Evolutionary conservation across 345 rosid species (phyloP), one percentile per base, ranked within the genome.

Genomic region (Boechera retrofracta): DNA sequence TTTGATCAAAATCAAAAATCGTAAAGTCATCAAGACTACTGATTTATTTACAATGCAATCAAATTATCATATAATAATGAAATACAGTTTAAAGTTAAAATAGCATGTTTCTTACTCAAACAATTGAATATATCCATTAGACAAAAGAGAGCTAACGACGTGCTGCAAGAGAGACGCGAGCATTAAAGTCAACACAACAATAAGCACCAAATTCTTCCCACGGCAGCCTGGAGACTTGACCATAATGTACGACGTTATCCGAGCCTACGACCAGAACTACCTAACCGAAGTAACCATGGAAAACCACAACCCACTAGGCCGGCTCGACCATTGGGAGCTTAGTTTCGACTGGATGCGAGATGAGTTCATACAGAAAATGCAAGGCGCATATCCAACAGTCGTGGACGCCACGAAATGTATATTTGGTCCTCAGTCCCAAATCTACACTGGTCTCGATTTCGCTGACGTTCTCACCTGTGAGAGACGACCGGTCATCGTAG

Each of bases 321-420:
- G 99, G 33, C 94, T 95, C 12, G 99, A 95, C 82, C 86, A 91
- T 77, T 95, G 99, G 99, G 84, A 92, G 56, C 81, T 95, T 58
- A 95, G 98, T 81, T 95, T 92, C 83, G 96, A 95, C 65, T 95
- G 99, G 99, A 92, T 81, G 88, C 81, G 71, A 28, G 89, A 87
- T 32, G 99, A 95, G 67, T 95, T 95, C 73, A 91, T 95, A 70
- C 69, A 77, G 18, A 13, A 86, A 16, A 89, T 95, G 96, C 92
- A 88, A 76, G 99, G 99, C 26, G 99, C 98, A 18, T 95, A 92
- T 82, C 97, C 99, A 4, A 78, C 62, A 13, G 77, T 85, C 35
- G 93, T 91, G 39, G 99, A 92, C 77, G 86, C 99, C 2, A 60
- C 93, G 0, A 90, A 86, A 51, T 95, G 99, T 81, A 77, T 95